Evolutionary conservation across 2,329 filamentous ascomycete species (phyloP).

Genomic region (Neoarthrinium moseri): DNA sequence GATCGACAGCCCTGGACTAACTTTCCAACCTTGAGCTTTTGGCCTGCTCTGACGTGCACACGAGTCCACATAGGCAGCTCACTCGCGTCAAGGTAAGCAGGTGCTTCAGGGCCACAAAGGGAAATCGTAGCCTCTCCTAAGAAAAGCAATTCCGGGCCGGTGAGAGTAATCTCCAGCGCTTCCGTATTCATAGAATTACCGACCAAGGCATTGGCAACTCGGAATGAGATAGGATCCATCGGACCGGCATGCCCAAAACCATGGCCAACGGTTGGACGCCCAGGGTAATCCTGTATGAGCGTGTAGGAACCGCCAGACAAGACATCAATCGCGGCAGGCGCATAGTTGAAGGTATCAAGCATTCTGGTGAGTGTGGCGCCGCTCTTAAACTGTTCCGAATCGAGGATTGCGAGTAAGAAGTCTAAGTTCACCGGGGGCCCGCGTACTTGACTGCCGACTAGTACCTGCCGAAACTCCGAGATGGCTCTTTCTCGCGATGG

Average conservation of each 20-base stretch:
- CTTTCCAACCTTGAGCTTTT: constrained; percentile 50
- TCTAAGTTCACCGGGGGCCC: constrained; percentile 1
- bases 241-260: constrained; percentile 60
- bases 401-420: constrained; percentile 15
- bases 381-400: constrained; percentile 37
- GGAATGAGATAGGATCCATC: constrained; percentile 59
- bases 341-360: constrained; percentile 48
- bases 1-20: constrained; percentile 52
- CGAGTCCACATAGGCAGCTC: constrained; percentile 54
- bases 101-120: constrained; percentile 54
- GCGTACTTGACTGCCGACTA: background rate
- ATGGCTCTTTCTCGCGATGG: background rate
- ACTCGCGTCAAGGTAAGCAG: constrained; percentile 47
- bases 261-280: constrained; percentile 52
- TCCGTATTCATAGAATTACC: constrained; percentile 53
- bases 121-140: constrained; percentile 52
- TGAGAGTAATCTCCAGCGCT: constrained; percentile 58
- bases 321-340: constrained; percentile 52
- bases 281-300: constrained; percentile 57
- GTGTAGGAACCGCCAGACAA: constrained; percentile 56
- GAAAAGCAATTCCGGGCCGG: constrained; percentile 58
- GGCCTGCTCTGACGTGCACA: constrained; percentile 46
- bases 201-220: constrained; percentile 58
- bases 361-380: constrained; percentile 59
- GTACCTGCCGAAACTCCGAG: background rate